Percentiles rank a stretch among this genome's conserved stretches.
These are phyloP conservation scores for Neurospora tetraspora DNA, from an alignment of 495 filamentous ascomycete genomes.

Conservation along the genomic window DNA sequence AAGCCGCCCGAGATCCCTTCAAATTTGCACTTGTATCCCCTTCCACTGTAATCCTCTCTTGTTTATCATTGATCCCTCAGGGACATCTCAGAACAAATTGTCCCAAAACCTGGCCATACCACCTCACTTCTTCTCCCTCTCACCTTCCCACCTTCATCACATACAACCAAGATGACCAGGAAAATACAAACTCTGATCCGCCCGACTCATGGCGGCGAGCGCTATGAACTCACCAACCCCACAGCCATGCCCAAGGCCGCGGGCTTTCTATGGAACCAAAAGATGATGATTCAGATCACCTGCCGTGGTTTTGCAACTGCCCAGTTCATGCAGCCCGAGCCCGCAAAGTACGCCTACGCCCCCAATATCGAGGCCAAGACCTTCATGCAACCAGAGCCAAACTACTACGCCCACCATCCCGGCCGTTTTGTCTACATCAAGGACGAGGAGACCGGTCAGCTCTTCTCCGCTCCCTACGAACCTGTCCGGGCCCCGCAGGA, in stretches of 20 bases:
- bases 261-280: slow-evolving; percentile 50
- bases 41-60: background rate
- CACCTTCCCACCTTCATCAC: background rate
- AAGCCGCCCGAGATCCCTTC: background rate
- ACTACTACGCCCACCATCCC: slow-evolving; percentile 49
- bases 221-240: slow-evolving; percentile 45
- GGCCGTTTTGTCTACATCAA: slow-evolving; percentile 51
- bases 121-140: background rate
- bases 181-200: slow-evolving; percentile 26
- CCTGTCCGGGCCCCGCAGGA: slow-evolving; percentile 40
- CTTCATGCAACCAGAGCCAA: slow-evolving; percentile 51
- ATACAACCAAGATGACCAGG: slow-evolving; percentile 11
- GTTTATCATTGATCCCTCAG: background rate
- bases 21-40: too few species aligned
- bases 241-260: slow-evolving; percentile 46
- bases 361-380: slow-evolving; percentile 48
- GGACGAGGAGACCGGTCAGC: slow-evolving; percentile 40
- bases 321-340: slow-evolving; percentile 52
- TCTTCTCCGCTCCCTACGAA: slow-evolving; percentile 47
- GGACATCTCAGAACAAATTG: background rate
- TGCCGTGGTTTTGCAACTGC: slow-evolving; percentile 47
- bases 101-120: background rate
- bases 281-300: slow-evolving; percentile 51
- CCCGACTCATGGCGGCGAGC: slow-evolving; percentile 40
- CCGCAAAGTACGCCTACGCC: slow-evolving; percentile 45